Evolutionary conservation across 257 asterid species (phyloP).

Genomic region (Capsicum pubescens): DNA sequence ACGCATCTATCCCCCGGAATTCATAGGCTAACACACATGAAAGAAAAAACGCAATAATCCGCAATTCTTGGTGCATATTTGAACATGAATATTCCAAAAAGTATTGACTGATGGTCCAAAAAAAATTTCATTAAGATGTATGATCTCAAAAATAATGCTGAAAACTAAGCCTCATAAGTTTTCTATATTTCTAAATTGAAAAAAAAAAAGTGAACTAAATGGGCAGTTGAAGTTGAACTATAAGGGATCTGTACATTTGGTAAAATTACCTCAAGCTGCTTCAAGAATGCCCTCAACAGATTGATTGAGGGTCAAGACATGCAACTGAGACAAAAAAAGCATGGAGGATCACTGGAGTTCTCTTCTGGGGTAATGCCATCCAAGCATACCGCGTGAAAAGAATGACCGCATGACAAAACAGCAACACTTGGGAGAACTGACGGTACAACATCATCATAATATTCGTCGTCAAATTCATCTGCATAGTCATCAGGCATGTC

Average conservation of each 20-base stretch:
- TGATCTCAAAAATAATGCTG: not conserved
- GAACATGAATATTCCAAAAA: too few relatives aligned
- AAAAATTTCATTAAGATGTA: not conserved
- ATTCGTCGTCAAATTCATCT: not conserved
- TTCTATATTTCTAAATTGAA: not conserved
- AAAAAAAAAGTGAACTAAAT: not conserved
- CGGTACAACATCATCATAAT: not conserved
- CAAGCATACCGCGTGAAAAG: slow-evolving; percentile 38
- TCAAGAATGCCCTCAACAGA: slow-evolving; percentile 6
- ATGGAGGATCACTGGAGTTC: slow-evolving; percentile 33
- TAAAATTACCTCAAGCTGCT: slow-evolving; percentile 8
- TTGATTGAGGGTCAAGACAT: slow-evolving; percentile 24
- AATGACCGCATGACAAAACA: slow-evolving; percentile 41
- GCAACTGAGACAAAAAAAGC: slow-evolving; percentile 35
- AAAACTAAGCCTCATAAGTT: not conserved
- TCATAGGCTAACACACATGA: too few relatives aligned
- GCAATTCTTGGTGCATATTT: too few relatives aligned
- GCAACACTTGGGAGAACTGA: slow-evolving; percentile 32
- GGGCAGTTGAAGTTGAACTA: slow-evolving; percentile 17
- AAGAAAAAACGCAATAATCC: too few relatives aligned
- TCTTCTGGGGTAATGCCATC: slow-evolving; percentile 30
- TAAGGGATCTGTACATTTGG: not conserved
- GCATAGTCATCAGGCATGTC: not conserved
- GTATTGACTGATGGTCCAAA: not conserved
- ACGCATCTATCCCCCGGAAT: too few relatives aligned